Base-by-base conservation (phyloP, 306 rosid species). In the Pterocarpus macrocarpus region DNA sequence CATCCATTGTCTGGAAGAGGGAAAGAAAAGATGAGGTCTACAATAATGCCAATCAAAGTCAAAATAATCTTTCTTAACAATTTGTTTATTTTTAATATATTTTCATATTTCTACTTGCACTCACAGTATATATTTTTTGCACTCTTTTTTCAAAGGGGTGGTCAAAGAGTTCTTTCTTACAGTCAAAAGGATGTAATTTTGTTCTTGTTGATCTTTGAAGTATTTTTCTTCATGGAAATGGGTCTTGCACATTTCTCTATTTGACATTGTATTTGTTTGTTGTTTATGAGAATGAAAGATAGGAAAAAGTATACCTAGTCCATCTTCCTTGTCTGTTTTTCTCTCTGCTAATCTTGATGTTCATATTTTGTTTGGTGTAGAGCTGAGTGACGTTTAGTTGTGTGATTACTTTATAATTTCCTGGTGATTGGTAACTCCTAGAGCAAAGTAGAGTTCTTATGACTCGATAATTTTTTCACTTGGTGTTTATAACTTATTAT, bases 1-100 rank as follows among this genome's bases (percentile, higher is more conserved):
- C 87, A 66, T 74, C 97, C 36, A 71, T 78, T 33, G 79, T 69
- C 15, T 84, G 89, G 86, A 86, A 87, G 80, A 77, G 55, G 16
- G 89, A 89, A 76, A 86, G 81, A 81, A 87, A 83, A 81, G 87
- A 68, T 55, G 86, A 79, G 52, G 80, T 57, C 55, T 74, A 59
- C 76, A 77, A 15, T 76, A 80, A 88, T 38, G 53, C 86, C 73
- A 78, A 79, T 74, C 82, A 85, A 83, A 89, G 75, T 49, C 82
- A 89, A 86, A 90, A 81, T 76, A 71, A 43, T 79, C 77, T 55
- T 68, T 69, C 83, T 75, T 76, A 50, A 68, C 66, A 64, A 53
- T 33, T 58, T 74, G 2, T 74, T 38, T 55, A 13, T 41, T 58
- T 70, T 22, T 44, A 43, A 17, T 57, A 17, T 67, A 7, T 28